Base-by-base conservation (phyloP, 106 monocot genomes). In the Xerophyta viscosa region DNA sequence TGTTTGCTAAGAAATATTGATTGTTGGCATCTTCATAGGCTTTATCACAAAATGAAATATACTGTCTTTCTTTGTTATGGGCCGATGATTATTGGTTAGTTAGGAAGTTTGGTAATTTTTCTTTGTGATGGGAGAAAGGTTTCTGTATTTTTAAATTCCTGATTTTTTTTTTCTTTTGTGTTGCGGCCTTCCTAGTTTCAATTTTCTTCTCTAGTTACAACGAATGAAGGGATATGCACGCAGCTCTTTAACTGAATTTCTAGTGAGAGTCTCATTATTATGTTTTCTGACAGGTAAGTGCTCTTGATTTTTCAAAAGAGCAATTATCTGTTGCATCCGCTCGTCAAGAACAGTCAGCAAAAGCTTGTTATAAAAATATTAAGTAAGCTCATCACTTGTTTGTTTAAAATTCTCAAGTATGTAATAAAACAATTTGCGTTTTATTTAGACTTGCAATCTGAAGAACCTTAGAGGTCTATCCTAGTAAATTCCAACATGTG, bases 311-410 rank as follows among this genome's bases (percentile, higher is more conserved):
- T 73, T 96, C 84, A 45, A 54, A 48, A 24, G 55, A 78, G 46
- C 84, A 82, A 54, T 63, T 96, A 50, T 45, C 63, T 5, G 67
- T 76, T 68, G 94, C 84, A 60, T 73, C 84, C 23, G 27, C 64
- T 52, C 83, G 84, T 56, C 81, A 79, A 61, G 54, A 63, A 1
- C 55, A 61, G 41, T 52, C 44, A 18, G 77, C 88, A 88, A 96
- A 82, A 48, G 29, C 68, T 52, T 89, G 84, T 70, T 76, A 96
- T 66, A 66, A 78, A 27, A 96, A 88, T 59, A 96, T 88, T 55
- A 58, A 54, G 94, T 93, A 62, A 91, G 89, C 31, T 54, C 56
- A 44, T 24, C 25, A 23, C 49, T 21, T 48, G 20, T 22, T 18
- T 28, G 20, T 53, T 53, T 6, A n/a, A 22, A 24, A 29, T 25